These are phyloP conservation scores for Acorus gramineus DNA, from an alignment of 106 monocot species.

Conservation along the genomic window DNA sequence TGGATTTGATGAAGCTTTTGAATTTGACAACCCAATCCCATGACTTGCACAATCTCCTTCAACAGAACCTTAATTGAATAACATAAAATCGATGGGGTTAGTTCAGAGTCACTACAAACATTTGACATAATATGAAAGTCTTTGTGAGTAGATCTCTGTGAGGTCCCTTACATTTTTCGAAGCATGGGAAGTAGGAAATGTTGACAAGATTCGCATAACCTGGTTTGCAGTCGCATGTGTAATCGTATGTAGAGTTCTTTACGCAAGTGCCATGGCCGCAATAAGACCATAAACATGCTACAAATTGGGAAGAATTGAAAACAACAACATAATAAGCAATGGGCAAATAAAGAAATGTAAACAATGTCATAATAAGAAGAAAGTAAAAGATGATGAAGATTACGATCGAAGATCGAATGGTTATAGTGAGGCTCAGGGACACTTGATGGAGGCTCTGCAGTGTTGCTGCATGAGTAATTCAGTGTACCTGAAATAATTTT, in stretches of 20 bases:
- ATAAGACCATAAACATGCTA: slow-evolving; percentile 10
- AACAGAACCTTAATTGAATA: slow-evolving; percentile 3
- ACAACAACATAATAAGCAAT: too few species aligned
- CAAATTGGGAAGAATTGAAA: not conserved
- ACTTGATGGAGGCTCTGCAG: not conserved
- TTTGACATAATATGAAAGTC: too few species aligned
- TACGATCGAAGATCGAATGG: not conserved
- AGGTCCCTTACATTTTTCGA: slow-evolving; percentile 6
- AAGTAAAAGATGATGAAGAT: not conserved
- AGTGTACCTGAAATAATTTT: not conserved
- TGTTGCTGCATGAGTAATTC: not conserved
- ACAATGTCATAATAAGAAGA: too few species aligned
- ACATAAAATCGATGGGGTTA: too few species aligned
- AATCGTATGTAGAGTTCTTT: not conserved
- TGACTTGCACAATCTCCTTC: slow-evolving; percentile 5
- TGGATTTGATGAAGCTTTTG: not conserved
- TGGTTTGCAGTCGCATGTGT: slow-evolving; percentile 14
- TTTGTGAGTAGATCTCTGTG: too few species aligned
- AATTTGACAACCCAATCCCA: slow-evolving; percentile 5
- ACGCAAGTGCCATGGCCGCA: slow-evolving; percentile 23
- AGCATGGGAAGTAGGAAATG: slow-evolving; percentile 9
- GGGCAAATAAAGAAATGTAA: too few species aligned
- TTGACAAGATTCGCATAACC: slow-evolving; percentile 19
- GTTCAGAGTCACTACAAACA: too few species aligned
- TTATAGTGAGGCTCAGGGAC: not conserved